Evolutionary conservation across 1,284 basidiomycete species (phyloP).

Genomic region (Fomitopsis pinicola): DNA sequence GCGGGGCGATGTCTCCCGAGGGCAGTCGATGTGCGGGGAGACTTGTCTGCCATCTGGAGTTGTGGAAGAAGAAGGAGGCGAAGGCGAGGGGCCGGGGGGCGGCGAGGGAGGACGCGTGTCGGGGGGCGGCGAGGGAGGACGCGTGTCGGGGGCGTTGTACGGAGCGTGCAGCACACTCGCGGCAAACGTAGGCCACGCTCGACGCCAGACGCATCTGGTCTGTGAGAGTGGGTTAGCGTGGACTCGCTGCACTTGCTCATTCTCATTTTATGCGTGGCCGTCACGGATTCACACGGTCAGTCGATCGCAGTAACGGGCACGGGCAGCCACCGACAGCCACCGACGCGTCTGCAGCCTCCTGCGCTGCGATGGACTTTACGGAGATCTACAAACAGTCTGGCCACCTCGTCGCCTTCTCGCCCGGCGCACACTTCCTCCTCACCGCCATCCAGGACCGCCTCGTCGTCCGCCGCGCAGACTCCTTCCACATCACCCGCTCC

Average conservation of each 20-base stretch:
- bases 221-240: not conserved
- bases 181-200: slow-evolving; percentile 11
- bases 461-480: slow-evolving; percentile 70
- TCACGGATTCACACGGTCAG: no score
- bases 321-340: no score
- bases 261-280: no score
- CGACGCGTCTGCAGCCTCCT: not conserved
- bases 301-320: no score
- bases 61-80: slow-evolving; percentile 59
- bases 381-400: slow-evolving; percentile 74
- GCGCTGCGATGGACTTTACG: slow-evolving; percentile 59
- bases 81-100: slow-evolving; percentile 31
- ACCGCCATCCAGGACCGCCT: slow-evolving; percentile 70
- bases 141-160: slow-evolving; percentile 10
- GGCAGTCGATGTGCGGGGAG: slow-evolving; percentile 4
- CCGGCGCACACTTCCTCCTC: slow-evolving; percentile 71
- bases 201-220: not conserved
- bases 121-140: slow-evolving; percentile 15
- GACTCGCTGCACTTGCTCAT: no score
- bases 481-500: slow-evolving; percentile 69
- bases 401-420: slow-evolving; percentile 64
- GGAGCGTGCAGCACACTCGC: slow-evolving; percentile 15
- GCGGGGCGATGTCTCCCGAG: slow-evolving; percentile 2
- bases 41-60: slow-evolving; percentile 37
- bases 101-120: slow-evolving; percentile 17